Evolutionary conservation across 139 green algal species (phyloP).

Genomic region (Coelastrella sp.): DNA sequence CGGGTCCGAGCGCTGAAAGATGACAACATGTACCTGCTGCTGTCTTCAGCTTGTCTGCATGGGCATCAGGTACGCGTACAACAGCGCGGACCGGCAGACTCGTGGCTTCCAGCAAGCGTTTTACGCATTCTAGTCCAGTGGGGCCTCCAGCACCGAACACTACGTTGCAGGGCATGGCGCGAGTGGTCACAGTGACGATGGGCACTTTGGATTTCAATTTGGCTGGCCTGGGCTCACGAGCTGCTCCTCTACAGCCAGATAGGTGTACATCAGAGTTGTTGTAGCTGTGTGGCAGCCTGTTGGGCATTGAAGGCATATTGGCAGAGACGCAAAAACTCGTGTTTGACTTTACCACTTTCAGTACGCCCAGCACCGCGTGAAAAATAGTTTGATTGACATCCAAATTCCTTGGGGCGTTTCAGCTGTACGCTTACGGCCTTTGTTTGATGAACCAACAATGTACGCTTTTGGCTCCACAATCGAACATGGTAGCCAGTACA

Average conservation of each 20-base stretch:
- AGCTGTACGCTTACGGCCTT: too few relatives aligned
- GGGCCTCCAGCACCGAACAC: slow-evolving; percentile 74
- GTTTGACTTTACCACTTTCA: background rate
- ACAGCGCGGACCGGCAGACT: slow-evolving; percentile 49
- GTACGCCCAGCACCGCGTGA: too few relatives aligned
- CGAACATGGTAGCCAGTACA: background rate
- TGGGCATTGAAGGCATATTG: background rate
- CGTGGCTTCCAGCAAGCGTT: slow-evolving; percentile 52
- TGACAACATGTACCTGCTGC: background rate
- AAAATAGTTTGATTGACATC: too few relatives aligned
- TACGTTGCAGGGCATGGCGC: slow-evolving; percentile 45
- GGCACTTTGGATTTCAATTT: too few relatives aligned
- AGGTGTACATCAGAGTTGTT: background rate
- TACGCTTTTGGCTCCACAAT: background rate
- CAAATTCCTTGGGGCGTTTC: too few relatives aligned
- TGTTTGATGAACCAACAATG: background rate
- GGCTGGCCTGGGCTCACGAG: background rate
- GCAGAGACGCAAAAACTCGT: background rate
- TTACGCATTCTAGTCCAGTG: slow-evolving; percentile 71
- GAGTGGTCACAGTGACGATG: background rate
- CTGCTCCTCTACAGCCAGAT: background rate
- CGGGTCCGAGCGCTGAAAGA: background rate
- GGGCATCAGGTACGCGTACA: background rate
- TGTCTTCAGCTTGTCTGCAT: slow-evolving; percentile 19
- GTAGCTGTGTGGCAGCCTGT: too few relatives aligned